Evolutionary conservation across 148 eudicot species (phyloP).

Genomic region (Rhododendron henanense): DNA sequence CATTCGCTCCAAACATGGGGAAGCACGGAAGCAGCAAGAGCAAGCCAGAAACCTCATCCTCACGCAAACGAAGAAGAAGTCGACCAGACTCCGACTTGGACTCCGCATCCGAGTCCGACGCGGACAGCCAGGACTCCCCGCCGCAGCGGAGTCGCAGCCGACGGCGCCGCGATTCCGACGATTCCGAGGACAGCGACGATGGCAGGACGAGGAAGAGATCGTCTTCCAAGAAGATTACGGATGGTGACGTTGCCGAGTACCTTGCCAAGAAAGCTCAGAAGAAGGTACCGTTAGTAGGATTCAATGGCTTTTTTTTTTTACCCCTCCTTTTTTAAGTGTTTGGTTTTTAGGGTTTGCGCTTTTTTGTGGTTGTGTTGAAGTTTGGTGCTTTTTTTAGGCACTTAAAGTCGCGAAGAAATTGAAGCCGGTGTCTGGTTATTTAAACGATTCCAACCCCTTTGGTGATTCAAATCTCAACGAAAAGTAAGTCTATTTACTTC

Average conservation of each 20-base stretch:
- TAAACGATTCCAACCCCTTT: conserved; percentile 85
- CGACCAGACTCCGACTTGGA: conserved; percentile 16
- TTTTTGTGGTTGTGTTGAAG: background rate
- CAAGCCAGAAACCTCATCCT: conserved; percentile 6
- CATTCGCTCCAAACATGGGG: conserved; percentile 7
- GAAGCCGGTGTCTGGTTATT: conserved; percentile 75
- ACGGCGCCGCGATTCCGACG: conserved; percentile 25
- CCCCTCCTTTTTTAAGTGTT: background rate
- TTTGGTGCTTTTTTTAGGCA: conserved; percentile 34
- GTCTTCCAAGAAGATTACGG: conserved; percentile 34
- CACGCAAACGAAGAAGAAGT: conserved; percentile 11
- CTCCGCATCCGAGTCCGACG: conserved; percentile 15
- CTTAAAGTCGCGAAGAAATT: conserved; percentile 68
- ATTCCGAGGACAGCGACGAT: conserved; percentile 23
- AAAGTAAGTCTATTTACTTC: conserved; percentile 34
- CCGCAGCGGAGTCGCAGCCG: conserved; percentile 17
- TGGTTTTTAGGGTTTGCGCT: conserved; percentile 5
- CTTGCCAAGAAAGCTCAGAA: conserved; percentile 82
- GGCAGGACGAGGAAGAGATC: conserved; percentile 28
- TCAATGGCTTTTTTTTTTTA: background rate
- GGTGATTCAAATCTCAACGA: conserved; percentile 90
- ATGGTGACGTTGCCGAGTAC: conserved; percentile 67
- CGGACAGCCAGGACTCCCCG: conserved; percentile 10
- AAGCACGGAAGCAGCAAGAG: conserved; percentile 5
- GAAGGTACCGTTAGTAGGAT: conserved; percentile 30